Conservation (phyloP, 148 eudicot species). For the Rhododendron simsii region DNA sequence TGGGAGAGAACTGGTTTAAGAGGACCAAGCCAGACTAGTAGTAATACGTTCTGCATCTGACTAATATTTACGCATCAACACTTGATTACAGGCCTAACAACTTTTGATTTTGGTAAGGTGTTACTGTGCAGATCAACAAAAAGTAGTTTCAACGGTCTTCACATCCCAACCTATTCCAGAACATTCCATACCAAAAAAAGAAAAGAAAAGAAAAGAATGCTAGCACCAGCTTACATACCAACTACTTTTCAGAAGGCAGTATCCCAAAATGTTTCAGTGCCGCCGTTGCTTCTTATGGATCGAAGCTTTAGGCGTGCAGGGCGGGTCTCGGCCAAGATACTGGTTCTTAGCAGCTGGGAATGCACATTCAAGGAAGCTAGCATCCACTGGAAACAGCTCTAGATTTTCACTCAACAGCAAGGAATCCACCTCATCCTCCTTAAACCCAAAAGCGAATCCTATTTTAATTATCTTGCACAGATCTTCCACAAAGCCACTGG, state of each 20-base stretch:
- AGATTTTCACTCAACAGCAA: slow-evolving; percentile 2
- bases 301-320: background rate
- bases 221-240: background rate
- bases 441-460: no score
- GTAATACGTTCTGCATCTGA: no score
- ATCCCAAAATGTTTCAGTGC: background rate
- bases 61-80: no score
- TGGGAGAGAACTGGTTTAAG: background rate
- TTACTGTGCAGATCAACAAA: background rate
- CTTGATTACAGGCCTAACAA: no score
- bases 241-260: background rate
- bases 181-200: background rate
- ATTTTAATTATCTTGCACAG: no score
- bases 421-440: no score
- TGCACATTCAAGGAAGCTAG: slow-evolving; percentile 5
- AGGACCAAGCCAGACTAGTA: no score
- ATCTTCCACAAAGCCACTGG: no score
- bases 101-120: no score
- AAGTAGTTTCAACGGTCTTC: background rate
- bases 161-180: background rate
- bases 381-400: slow-evolving; percentile 7
- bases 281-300: background rate
- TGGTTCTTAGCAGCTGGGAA: slow-evolving; percentile 5
- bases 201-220: no score
- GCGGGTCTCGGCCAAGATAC: background rate